Percentiles rank a stretch among this genome's conserved stretches.
phyloP scores from a whole-genome alignment of 352 stramenopile genomes.

The Phytophthora citricola region DNA sequence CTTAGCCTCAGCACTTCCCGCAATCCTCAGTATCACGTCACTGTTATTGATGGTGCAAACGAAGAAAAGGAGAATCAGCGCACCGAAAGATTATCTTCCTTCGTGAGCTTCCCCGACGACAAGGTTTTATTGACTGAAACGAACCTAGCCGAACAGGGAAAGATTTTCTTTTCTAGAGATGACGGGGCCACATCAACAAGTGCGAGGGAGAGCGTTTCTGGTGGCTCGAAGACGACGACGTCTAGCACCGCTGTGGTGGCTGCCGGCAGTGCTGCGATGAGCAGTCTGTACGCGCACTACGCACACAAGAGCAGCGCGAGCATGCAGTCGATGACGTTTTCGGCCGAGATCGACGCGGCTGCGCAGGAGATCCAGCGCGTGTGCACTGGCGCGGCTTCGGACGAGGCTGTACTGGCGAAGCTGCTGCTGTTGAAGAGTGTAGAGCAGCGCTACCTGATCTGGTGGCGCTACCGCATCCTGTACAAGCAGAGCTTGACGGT shows the following conservation, averaged over 20 bases:
- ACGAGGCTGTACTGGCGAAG: constrained; percentile 27
- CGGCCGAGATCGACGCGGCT: constrained; percentile 44
- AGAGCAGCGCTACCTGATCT: constrained; percentile 35
- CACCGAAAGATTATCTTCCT: constrained; percentile 19
- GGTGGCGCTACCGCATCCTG: constrained; percentile 39
- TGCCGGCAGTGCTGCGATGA: constrained; percentile 10
- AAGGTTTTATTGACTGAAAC: constrained; percentile 20
- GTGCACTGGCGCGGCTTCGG: constrained; percentile 24
- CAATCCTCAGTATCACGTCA: constrained; percentile 22
- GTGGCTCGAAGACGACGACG: constrained; percentile 4
- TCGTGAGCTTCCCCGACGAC: constrained; percentile 31
- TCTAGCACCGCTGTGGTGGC: constrained; percentile 13
- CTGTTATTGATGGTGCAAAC: constrained; percentile 31
- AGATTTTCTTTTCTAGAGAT: constrained; percentile 2
- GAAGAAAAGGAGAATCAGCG: constrained; percentile 16
- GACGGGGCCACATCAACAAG: constrained; percentile 37
- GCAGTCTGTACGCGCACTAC: constrained; percentile 18
- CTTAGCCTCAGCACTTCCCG: constrained; percentile 8
- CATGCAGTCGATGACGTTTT: constrained; percentile 38
- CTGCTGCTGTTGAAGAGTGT: constrained; percentile 25
- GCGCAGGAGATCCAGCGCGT: constrained; percentile 53
- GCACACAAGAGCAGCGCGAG: constrained; percentile 17
- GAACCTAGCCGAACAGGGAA: not conserved
- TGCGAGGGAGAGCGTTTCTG: constrained; percentile 22
- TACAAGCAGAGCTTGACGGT: constrained; percentile 59